Percentiles rank a stretch among this genome's conserved stretches.
These are phyloP conservation scores for Candida oleophila DNA, from an alignment of 805 yeast species.

Conservation along the genomic window DNA sequence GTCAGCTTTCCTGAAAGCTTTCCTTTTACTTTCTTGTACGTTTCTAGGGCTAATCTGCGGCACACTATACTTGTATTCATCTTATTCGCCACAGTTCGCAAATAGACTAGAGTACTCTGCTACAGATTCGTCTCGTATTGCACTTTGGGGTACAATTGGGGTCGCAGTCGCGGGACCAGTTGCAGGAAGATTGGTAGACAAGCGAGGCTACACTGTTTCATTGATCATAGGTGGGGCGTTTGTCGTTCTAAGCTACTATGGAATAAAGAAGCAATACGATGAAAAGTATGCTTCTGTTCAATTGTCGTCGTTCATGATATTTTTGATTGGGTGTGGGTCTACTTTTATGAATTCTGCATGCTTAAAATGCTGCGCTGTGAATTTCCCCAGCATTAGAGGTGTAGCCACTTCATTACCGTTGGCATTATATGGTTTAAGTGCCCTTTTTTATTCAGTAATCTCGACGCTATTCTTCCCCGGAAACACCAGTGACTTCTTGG, in stretches of 20 bases:
- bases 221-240: slow-evolving; percentile 49
- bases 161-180: slow-evolving; percentile 64
- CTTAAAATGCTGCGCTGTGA: slow-evolving; percentile 71
- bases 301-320: slow-evolving; percentile 46
- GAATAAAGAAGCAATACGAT: slow-evolving; percentile 52
- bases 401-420: slow-evolving; percentile 75
- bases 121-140: slow-evolving; percentile 61
- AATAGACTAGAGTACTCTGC: slow-evolving; percentile 55
- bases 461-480: slow-evolving; percentile 55
- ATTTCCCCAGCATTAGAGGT: slow-evolving; percentile 66
- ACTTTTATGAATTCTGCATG: slow-evolving; percentile 63
- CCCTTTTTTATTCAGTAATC: slow-evolving; percentile 60
- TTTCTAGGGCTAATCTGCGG: slow-evolving; percentile 62
- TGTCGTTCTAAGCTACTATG: slow-evolving; percentile 55
- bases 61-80: slow-evolving; percentile 71
- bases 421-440: slow-evolving; percentile 74
- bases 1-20: slow-evolving; percentile 18
- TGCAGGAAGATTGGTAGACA: slow-evolving; percentile 65
- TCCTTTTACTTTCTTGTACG: slow-evolving; percentile 29
- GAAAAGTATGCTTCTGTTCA: slow-evolving; percentile 34
- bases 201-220: slow-evolving; percentile 55
- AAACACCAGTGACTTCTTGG: slow-evolving; percentile 54
- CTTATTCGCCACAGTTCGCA: slow-evolving; percentile 78
- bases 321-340: slow-evolving; percentile 66
- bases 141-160: slow-evolving; percentile 68